A percentile compares a stretch with the other conserved stretches of the same genome.
These are phyloP conservation scores for Didymosphaeria variabile DNA, from an alignment of 2,329 filamentous ascomycete genomes.

Conservation along the genomic window DNA sequence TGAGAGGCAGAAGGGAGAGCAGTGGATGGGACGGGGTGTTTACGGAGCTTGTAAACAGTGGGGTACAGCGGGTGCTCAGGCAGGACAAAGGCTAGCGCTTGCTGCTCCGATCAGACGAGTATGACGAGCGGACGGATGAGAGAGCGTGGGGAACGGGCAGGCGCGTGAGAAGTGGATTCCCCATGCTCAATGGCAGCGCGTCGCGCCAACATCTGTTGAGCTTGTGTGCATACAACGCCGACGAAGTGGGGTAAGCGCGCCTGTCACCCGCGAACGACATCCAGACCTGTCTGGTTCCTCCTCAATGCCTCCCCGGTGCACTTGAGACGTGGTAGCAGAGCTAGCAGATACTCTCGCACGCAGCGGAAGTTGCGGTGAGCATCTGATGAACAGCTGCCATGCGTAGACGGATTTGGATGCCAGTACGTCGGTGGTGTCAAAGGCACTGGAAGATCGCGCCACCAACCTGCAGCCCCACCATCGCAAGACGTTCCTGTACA, in stretches of 20 bases:
- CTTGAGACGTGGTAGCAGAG: neutral
- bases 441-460: slow-evolving; percentile 23
- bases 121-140: slow-evolving; percentile 17
- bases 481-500: slow-evolving; percentile 9
- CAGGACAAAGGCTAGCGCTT: slow-evolving; percentile 6
- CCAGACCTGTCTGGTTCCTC: neutral
- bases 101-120: slow-evolving; percentile 21
- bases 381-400: neutral
- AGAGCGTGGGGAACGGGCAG: slow-evolving; percentile 10
- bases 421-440: slow-evolving; percentile 16
- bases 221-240: slow-evolving; percentile 23
- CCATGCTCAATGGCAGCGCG: slow-evolving; percentile 3
- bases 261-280: neutral
- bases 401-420: neutral
- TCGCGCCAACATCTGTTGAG: slow-evolving; percentile 21
- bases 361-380: slow-evolving; percentile 3
- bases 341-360: neutral
- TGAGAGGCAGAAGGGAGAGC: neutral
- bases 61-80: slow-evolving; percentile 5
- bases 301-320: neutral
- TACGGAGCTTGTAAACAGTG: slow-evolving; percentile 10
- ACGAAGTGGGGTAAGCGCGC: slow-evolving; percentile 9
- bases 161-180: slow-evolving; percentile 13
- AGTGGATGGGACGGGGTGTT: neutral
- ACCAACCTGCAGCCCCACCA: slow-evolving; percentile 17